Conservation (phyloP, 768 basidiomycete genomes). For the Suillus variegatus region DNA sequence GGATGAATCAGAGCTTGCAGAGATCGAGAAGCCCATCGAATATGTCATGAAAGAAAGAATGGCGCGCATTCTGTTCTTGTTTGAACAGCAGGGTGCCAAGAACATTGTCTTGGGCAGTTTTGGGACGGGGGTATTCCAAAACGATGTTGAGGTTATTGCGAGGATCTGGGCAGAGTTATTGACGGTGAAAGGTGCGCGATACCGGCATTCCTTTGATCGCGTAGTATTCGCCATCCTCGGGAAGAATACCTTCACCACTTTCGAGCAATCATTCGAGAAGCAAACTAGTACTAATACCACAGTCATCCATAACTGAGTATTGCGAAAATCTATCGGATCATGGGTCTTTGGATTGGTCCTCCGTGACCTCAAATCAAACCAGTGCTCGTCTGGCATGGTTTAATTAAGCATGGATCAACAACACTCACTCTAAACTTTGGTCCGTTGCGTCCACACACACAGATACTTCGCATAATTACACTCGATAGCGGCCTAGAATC, state of each 20-base stretch:
- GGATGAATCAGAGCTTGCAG: conserved; percentile 9
- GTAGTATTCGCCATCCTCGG: conserved; percentile 71
- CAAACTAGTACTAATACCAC: background rate
- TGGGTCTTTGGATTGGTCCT: background rate
- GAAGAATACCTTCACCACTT: conserved; percentile 44
- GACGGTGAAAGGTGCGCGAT: conserved; percentile 49
- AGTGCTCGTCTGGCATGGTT: background rate
- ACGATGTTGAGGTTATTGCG: conserved; percentile 59
- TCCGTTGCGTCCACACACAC: too few relatives aligned
- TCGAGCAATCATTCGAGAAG: conserved; percentile 38
- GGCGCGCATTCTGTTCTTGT: conserved; percentile 63
- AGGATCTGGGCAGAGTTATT: conserved; percentile 67
- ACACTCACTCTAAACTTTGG: background rate
- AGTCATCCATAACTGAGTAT: background rate
- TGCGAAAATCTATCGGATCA: background rate
- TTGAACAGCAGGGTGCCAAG: conserved; percentile 59
- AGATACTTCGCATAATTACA: background rate
- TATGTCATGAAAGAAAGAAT: conserved; percentile 68
- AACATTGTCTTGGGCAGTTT: conserved; percentile 73
- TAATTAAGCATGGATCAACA: background rate
- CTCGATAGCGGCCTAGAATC: background rate
- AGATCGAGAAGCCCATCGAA: conserved; percentile 44
- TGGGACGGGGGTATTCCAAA: conserved; percentile 78
- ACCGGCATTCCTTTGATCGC: conserved; percentile 55
- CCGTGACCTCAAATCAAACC: background rate